Evolutionary conservation across 2,329 filamentous ascomycete species (phyloP).

Genomic region (Stagonosporopsis cucurbitacearum): DNA sequence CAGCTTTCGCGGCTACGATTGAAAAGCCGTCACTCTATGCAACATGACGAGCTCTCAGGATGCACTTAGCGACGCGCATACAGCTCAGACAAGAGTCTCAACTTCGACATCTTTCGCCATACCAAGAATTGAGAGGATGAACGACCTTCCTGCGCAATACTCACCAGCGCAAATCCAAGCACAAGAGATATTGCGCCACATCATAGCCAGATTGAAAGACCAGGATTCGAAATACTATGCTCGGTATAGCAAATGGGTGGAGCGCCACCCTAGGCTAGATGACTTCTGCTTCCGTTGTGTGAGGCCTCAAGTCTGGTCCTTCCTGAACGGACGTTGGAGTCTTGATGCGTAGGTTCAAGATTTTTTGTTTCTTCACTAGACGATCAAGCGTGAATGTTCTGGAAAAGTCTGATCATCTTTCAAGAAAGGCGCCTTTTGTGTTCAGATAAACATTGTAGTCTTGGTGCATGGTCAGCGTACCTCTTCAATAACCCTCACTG

Average conservation of each 20-base stretch:
- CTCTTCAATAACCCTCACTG: too few species aligned
- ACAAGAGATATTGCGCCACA: constrained; percentile 27
- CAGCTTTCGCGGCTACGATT: neutral
- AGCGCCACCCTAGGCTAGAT: constrained; percentile 27
- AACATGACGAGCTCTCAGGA: constrained; percentile 3
- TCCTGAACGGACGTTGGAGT: constrained; percentile 28
- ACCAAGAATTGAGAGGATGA: constrained; percentile 15
- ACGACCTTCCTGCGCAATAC: constrained; percentile 12
- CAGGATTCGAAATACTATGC: constrained; percentile 23
- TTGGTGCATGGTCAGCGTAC: neutral
- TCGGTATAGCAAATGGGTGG: constrained; percentile 30
- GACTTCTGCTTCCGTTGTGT: constrained; percentile 29
- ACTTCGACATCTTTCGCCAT: neutral
- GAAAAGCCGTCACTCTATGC: neutral
- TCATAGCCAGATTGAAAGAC: constrained; percentile 26
- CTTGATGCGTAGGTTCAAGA: constrained; percentile 22
- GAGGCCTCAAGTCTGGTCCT: constrained; percentile 32
- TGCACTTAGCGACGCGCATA: neutral
- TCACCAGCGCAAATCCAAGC: constrained; percentile 34
- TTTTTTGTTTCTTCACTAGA: neutral
- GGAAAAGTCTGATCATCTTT: neutral
- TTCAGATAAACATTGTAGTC: neutral
- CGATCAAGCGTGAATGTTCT: neutral
- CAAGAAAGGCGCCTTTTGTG: too few species aligned
- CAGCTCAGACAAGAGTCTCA: neutral